Evolutionary conservation across 306 rosid genomes (phyloP).

Genomic region (Phaseolus lunatus): DNA sequence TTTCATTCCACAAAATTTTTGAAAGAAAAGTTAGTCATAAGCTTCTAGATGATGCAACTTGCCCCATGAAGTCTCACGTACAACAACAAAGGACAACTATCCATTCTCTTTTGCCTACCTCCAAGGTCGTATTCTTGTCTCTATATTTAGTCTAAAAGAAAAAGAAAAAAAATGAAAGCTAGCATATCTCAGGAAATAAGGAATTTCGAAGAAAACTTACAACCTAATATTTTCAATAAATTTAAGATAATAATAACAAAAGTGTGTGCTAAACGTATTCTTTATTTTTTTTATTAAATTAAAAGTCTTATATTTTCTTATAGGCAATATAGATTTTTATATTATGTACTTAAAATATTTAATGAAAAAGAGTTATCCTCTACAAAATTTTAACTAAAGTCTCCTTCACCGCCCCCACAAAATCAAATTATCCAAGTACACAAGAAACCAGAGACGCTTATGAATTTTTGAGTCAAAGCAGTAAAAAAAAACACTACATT

Average conservation of each 20-base stretch:
- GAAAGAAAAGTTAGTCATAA: slow-evolving; percentile 31
- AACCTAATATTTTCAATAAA: not conserved
- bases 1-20: slow-evolving; percentile 25
- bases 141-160: not conserved
- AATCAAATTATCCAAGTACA: not conserved
- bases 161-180: not conserved
- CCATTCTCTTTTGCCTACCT: not conserved
- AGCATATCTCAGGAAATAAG: slow-evolving; percentile 5
- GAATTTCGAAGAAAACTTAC: not conserved
- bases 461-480: not conserved
- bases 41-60: slow-evolving; percentile 47
- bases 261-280: too few species aligned
- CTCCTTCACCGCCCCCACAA: not conserved
- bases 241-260: not conserved
- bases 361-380: not conserved
- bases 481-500: not conserved
- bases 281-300: not conserved
- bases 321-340: not conserved
- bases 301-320: not conserved
- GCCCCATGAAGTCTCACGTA: not conserved
- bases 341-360: not conserved
- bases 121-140: slow-evolving; percentile 15
- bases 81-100: not conserved
- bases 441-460: not conserved
- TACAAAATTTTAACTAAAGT: not conserved